A percentile compares a stretch with the other conserved stretches of the same genome.
These are phyloP conservation scores for Chlamydomonas schloesseri DNA, from an alignment of 139 green algal species.

Conservation along the genomic window DNA sequence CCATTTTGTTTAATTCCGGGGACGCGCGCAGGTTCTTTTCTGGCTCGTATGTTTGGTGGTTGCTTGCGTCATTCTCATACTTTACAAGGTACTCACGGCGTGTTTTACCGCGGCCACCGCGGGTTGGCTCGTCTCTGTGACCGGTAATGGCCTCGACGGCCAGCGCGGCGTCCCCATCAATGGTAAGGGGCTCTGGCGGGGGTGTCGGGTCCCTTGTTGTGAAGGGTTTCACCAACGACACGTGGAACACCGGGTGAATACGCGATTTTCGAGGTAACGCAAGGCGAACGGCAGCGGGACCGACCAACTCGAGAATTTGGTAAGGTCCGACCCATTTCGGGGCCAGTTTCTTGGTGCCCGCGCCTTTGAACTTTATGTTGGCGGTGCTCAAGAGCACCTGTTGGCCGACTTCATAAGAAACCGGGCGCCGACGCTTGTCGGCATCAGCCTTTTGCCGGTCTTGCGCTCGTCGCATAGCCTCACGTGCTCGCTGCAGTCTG, in stretches of 20 bases:
- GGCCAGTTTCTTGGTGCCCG: not conserved
- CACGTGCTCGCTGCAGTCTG: not conserved
- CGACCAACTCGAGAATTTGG: not conserved
- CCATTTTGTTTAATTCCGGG: too few species aligned
- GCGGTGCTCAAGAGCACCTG: not conserved
- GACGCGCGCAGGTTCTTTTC: too few species aligned
- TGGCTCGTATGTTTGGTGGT: not conserved
- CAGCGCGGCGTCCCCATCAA: not conserved
- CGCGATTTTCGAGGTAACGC: not conserved
- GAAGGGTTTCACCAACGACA: not conserved
- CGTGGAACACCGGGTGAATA: not conserved
- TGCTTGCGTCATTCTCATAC: not conserved
- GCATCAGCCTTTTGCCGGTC: not conserved
- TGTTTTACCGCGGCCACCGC: not conserved
- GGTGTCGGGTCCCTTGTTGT: too few species aligned
- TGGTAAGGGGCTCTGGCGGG: not conserved
- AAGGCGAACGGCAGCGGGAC: not conserved
- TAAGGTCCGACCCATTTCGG: slow-evolving; percentile 27
- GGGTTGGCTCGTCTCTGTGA: not conserved
- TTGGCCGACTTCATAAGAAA: not conserved
- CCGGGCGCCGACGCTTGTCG: not conserved
- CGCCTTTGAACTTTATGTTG: not conserved
- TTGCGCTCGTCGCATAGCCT: too few species aligned
- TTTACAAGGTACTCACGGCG: not conserved
- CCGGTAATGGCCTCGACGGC: not conserved